Conservation (phyloP, 129 eudicot species). For the Kitagawia praeruptora region DNA sequence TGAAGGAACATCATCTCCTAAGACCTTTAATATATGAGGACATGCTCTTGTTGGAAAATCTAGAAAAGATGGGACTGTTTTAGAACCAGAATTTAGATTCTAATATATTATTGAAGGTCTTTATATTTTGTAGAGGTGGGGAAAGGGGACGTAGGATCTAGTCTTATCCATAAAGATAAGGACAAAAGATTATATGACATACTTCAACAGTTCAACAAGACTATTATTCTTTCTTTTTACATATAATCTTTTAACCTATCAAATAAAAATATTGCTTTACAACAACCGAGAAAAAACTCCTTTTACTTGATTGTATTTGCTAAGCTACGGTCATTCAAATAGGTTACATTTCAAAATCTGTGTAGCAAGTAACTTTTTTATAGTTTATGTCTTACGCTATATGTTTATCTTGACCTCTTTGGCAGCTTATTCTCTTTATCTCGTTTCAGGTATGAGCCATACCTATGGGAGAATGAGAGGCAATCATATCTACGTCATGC, state of each 20-base stretch:
- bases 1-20: background rate
- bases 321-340: background rate
- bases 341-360: background rate
- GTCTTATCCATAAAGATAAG: background rate
- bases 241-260: background rate
- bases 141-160: background rate
- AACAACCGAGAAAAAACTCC: background rate
- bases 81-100: background rate
- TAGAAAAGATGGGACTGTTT: background rate
- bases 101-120: background rate
- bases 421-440: constrained; percentile 2
- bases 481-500: constrained; percentile 85
- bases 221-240: background rate
- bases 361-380: background rate
- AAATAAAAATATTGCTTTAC: background rate
- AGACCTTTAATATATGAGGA: background rate
- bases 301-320: background rate
- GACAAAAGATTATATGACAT: background rate
- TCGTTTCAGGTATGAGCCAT: constrained; percentile 77
- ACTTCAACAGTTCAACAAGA: background rate
- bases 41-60: background rate
- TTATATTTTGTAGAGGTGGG: background rate
- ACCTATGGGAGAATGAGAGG: constrained; percentile 94
- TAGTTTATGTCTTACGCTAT: background rate
- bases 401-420: background rate